These are phyloP conservation scores for Wickerhamomyces silvicola DNA, from an alignment of 805 yeast genomes.

Conservation along the genomic window DNA sequence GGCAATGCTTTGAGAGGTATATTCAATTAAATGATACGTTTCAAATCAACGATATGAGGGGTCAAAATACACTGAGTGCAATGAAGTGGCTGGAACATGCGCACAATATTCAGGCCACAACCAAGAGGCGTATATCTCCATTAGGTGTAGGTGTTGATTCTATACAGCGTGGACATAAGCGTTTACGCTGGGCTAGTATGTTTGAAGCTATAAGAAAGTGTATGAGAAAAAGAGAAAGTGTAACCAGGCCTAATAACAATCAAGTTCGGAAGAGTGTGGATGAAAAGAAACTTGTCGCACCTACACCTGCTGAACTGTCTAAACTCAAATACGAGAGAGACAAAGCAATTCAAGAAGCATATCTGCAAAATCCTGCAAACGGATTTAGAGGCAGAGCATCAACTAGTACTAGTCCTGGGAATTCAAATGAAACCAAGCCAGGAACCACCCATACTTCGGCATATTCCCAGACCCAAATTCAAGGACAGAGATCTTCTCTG, in stretches of 20 bases:
- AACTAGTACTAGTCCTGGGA: background rate
- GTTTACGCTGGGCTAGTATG: slow-evolving; percentile 94
- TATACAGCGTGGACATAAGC: slow-evolving; percentile 85
- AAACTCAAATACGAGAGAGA: slow-evolving; percentile 81
- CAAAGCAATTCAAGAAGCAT: slow-evolving; percentile 73
- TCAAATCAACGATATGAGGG: slow-evolving; percentile 81
- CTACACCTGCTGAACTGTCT: slow-evolving; percentile 81
- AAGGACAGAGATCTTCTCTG: slow-evolving; percentile 3
- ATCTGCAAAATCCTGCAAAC: slow-evolving; percentile 34
- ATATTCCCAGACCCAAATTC: slow-evolving; percentile 11
- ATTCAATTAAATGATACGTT: slow-evolving; percentile 87
- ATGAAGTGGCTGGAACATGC: slow-evolving; percentile 92
- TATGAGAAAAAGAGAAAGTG: slow-evolving; percentile 82
- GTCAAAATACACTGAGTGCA: slow-evolving; percentile 75
- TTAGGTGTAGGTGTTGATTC: slow-evolving; percentile 91
- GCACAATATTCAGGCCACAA: slow-evolving; percentile 78
- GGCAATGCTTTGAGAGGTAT: slow-evolving; percentile 98
- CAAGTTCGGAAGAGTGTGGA: slow-evolving; percentile 35
- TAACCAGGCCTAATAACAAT: slow-evolving; percentile 50
- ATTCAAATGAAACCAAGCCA: too few relatives aligned
- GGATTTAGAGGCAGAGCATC: slow-evolving; percentile 8
- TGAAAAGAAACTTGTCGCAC: slow-evolving; percentile 44
- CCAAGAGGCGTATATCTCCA: slow-evolving; percentile 85
- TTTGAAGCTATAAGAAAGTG: slow-evolving; percentile 90
- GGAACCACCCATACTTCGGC: too few relatives aligned